phyloP scores from a whole-genome alignment of 2,329 filamentous ascomycete genomes.

The Penicillium hordei region DNA sequence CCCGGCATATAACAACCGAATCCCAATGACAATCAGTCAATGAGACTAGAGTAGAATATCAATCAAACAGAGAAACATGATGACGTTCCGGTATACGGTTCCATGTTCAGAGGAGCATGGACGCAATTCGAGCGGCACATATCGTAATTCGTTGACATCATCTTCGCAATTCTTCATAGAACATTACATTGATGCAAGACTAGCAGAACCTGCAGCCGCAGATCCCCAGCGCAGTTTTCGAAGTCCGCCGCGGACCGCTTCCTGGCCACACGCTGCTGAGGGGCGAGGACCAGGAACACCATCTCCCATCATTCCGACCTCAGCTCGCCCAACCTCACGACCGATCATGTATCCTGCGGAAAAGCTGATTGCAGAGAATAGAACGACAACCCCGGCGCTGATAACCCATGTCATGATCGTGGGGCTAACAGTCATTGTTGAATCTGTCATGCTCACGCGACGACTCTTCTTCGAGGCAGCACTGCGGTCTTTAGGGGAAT shows the following conservation, averaged over 20 bases:
- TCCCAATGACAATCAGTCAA: neutral
- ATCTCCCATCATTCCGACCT: conserved; percentile 41
- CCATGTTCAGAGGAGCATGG: neutral
- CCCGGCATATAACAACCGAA: neutral
- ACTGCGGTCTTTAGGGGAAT: conserved; percentile 42
- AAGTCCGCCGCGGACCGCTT: conserved; percentile 47
- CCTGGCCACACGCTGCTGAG: conserved; percentile 45
- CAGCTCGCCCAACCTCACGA: conserved; percentile 57
- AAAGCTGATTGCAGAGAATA: conserved; percentile 65
- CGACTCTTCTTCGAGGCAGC: conserved; percentile 37
- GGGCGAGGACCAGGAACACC: conserved; percentile 31
- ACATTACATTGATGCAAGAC: conserved; percentile 32
- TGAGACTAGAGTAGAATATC: neutral
- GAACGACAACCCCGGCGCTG: conserved; percentile 63
- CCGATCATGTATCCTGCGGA: conserved; percentile 64
- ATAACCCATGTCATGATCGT: conserved; percentile 67
- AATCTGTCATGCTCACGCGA: conserved; percentile 31
- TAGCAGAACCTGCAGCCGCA: conserved; percentile 38
- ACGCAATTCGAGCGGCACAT: neutral
- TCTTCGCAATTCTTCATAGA: conserved; percentile 1
- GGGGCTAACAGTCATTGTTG: conserved; percentile 49
- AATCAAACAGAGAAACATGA: neutral
- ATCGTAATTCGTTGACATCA: conserved; percentile 11
- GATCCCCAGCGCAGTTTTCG: conserved; percentile 46
- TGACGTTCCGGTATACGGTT: neutral